These are phyloP conservation scores for Elongisporangium undulatum DNA, from an alignment of 352 stramenopile genomes.

Conservation along the genomic window DNA sequence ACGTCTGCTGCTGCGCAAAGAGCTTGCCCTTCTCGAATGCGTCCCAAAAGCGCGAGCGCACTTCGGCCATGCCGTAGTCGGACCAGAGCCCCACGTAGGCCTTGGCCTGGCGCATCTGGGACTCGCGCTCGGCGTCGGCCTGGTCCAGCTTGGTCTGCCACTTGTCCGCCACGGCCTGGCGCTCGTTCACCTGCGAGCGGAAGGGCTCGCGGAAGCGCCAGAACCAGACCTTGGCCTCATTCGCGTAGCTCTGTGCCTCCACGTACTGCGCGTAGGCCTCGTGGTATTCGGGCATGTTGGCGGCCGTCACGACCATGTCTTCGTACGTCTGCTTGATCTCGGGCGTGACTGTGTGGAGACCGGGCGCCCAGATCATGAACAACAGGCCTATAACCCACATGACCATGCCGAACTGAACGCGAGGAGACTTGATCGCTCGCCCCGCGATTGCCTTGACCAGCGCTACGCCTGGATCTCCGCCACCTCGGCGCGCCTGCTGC, in stretches of 20 bases:
- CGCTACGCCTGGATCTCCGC: constrained; percentile 39
- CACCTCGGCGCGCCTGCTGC: not conserved
- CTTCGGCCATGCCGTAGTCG: constrained; percentile 75
- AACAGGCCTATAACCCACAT: constrained; percentile 78
- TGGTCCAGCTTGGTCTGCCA: constrained; percentile 53
- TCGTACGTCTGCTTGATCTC: constrained; percentile 81
- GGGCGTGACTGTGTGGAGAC: constrained; percentile 49
- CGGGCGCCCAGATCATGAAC: constrained; percentile 77
- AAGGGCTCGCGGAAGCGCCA: constrained; percentile 83
- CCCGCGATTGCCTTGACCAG: constrained; percentile 50
- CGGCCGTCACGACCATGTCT: constrained; percentile 63
- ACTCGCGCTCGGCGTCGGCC: constrained; percentile 48
- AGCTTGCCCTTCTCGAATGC: constrained; percentile 83
- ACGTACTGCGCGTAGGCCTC: constrained; percentile 53
- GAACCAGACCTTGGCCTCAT: constrained; percentile 85
- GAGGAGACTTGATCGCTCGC: constrained; percentile 48
- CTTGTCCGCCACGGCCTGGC: constrained; percentile 52
- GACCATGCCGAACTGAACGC: constrained; percentile 55
- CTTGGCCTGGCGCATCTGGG: constrained; percentile 80
- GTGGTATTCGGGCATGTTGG: constrained; percentile 76
- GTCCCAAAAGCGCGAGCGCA: constrained; percentile 72
- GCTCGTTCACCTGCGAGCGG: constrained; percentile 44
- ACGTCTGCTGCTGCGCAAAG: constrained; percentile 85
- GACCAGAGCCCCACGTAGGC: constrained; percentile 77
- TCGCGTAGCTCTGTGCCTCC: constrained; percentile 44